Evolutionary conservation across 169 alveolate species (phyloP), one percentile per base, ranked within the genome.

Genomic region (Eimeria maxima): DNA sequence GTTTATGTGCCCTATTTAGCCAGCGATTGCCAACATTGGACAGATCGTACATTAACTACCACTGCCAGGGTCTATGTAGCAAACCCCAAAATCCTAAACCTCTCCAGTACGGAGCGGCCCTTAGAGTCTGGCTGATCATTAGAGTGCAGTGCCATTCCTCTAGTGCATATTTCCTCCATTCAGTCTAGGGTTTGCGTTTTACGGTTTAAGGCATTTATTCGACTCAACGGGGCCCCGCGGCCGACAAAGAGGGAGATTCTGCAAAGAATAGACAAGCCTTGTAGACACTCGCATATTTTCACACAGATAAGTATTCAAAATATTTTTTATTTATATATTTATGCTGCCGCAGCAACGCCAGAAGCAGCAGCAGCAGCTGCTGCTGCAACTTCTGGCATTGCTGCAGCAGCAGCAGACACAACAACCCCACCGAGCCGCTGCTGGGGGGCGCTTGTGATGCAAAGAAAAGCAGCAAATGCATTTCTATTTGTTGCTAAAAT

Each of bases 341-440:
- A 11, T 0, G 44, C 14, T 18, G 44, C 10, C 38, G 38, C 89
- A 78, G 89, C 89, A 47, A 20, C 65, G 44, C 44, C 60, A 78
- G 65, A 60, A 78, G 60, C 89, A 78, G 29, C 89, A 44, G 89
- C 65, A 14, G 89, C 89, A 42, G 89, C 65, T 13, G 60, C 65
- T 13, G 60, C 89, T n/a, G 89, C 89, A 6, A 1, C 89, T 44
- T 60, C 89, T 53, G 63, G 22, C 22, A 53, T 53, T 42, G 89
- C 89, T 3, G 65, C 89, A 47, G 89, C 67, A 78, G 65, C 89
- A 38, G 45, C 50, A 33, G n/a, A 33, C 55, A 27, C 63, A 53
- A 53, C 63, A 53, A 53, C 63, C 63, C 63, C 63, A 53, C 63
- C 63, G 22, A 53, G 11, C 11, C 63, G 63, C 0, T 16, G 18